Evolutionary conservation across 1,284 basidiomycete genomes (phyloP), one percentile per base, ranked within the genome.

Genomic region (Omphalotus olearius): DNA sequence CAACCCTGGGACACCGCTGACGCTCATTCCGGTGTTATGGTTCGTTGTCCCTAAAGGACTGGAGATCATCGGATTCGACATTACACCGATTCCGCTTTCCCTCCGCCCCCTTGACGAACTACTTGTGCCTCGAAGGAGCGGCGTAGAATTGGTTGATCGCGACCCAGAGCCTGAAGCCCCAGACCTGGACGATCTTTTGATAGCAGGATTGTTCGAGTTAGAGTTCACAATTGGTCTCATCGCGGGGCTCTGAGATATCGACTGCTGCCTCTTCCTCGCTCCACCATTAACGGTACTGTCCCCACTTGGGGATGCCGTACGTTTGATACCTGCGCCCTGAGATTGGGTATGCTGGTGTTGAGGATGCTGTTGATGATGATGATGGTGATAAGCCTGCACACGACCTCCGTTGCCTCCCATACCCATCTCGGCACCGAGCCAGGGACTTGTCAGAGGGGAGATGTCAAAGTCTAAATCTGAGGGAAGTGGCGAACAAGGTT

Each of bases 371-470:
- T 56, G 57, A 35, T 16, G 18, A 18, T 18, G 54, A 36, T 48
- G 55, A 10, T 47, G 49, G 16, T 47, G 40, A 36, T 49, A 51
- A 14, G 45, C 35, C n/a, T 55, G 56, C 4, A 55, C 39, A n/a
- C 35, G n/a, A 13, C 35, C 36, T 9, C 49, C 36, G 23, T 7
- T 39, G 25, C 26, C 33, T 13, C 47, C 36, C 14, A 25, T 42
- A 9, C 50, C 43, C 28, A 38, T 46, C 9, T 54, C 50, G 0
- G 85, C 76, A 2, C 80, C 83, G 1, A 90, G 71, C 83, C 85
- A 88, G 1, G 87, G 87, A 58, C 86, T 88, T 0, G 85, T 85
- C 25, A 90, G 67, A 0, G 87, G 87, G 2, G 84, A 86, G 44
- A 90, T 79, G 57, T 89, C 83, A 52, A 83, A 76, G 55, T 85